Base-by-base conservation (phyloP, 108 stramenopile genomes). In the Epipyxis sp. region DNA sequence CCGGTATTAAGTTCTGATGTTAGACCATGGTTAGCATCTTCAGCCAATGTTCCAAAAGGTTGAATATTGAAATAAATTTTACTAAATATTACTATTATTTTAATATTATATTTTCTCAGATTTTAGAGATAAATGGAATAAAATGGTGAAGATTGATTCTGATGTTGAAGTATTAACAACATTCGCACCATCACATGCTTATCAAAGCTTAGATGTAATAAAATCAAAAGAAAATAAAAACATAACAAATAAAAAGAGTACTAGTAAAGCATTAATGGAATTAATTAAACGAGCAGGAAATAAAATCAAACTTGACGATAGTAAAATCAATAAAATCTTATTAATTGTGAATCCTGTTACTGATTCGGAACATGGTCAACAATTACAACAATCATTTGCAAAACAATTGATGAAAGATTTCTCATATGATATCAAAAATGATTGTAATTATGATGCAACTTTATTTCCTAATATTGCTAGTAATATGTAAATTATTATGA, bases 1-100 rank as follows among this genome's bases (percentile, higher is more conserved):
- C 3, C 30, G 35, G 61, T 65, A 6, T 10, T 65, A 6, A 32
- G 30, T 35, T 16, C 20, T 37, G 61, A 65, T 25, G 34, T 65
- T 32, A 65, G 35, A 65, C 61, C 61, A 3, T 65, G 61, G 61
- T 37, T 65, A 25, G 61, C 61, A 35, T 3, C 35, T 37, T 32
- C 13, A 13, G 61, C 61, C 61, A 65, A 65, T 25, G 61, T 65
- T 65, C 61, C 27, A 3, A 65, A 65, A 37, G 61, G n/a, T n/a
- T n/a, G n/a, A n/a, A n/a, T n/a, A n/a, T n/a, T n/a, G n/a, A n/a
- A n/a, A n/a, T n/a, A n/a, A n/a, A n/a, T n/a, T n/a, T n/a, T n/a
- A n/a, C n/a, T n/a, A n/a, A n/a, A n/a, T n/a, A n/a, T n/a, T n/a
- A n/a, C n/a, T n/a, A n/a, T n/a, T n/a, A n/a, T n/a, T n/a, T n/a